Base-by-base conservation (phyloP, 345 rosid species). In the Pugionium dolabratum region DNA sequence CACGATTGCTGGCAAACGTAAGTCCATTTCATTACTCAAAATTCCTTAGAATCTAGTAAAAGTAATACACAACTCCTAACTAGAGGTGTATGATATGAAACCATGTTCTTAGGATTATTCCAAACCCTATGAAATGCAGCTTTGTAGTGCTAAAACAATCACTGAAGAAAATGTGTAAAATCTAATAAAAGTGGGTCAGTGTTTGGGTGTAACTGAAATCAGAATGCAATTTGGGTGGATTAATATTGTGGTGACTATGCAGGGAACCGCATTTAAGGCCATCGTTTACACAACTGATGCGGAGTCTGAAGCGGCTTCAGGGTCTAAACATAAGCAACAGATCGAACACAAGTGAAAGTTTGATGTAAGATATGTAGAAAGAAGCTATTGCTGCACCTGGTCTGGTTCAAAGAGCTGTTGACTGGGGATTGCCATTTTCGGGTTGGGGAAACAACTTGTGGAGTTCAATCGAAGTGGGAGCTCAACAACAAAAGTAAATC, bases 391-490 rank as follows among this genome's bases (percentile, higher is more conserved):
- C 56, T 45, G 60, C 61, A 66, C 70, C 74, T 47, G 62, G 66
- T 69, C 51, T 9, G 77, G 90, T 76, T 92, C 95, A 56, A 91
- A 89, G 97, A 85, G 84, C 87, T 18, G 77, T 18, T 44, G 67
- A 64, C 18, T 46, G 72, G 45, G 69, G 76, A 6, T 44, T 51
- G 35, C 71, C 18, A 6, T 26, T 53, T 66, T 59, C 39, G 74
- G 71, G 72, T 44, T 27, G 46, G 75, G 75, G 72, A 59, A 83
- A 74, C 18, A 54, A 69, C 69, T 62, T 84, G 91, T 78, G 79
- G 89, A 74, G 95, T 84, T 82, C 98, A 87, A 72, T 89, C 96
- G 82, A 92, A 92, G 86, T 76, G 95, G 93, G 96, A 84, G 83
- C 89, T 74, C 79, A 76, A 70, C 95, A 81, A 87, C 59, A 58